Evolutionary conservation across 805 yeast species (phyloP).

Genomic region (Metschnikowia proteae): DNA sequence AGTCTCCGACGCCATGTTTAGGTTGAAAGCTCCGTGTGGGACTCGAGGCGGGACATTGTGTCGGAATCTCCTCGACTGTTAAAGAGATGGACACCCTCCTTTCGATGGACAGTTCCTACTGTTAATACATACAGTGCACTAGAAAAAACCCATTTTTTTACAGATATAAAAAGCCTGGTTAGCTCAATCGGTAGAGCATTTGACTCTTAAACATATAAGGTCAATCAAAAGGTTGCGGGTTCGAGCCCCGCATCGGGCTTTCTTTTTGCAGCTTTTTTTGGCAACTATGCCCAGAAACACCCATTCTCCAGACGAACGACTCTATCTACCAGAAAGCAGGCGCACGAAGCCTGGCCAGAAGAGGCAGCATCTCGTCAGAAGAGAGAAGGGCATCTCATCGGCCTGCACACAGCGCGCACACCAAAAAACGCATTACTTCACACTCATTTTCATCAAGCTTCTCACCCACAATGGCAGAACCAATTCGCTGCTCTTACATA

Average conservation of each 20-base stretch:
- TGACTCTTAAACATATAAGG: constrained; percentile 20
- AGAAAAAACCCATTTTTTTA: not conserved
- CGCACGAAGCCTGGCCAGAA: no score
- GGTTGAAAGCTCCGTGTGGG: no score
- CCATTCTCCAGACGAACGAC: no score
- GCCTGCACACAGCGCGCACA: constrained; percentile 11
- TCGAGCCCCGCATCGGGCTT: constrained; percentile 24
- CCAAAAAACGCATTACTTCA: not conserved
- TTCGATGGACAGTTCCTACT: no score
- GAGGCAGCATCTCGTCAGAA: no score
- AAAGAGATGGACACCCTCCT: no score
- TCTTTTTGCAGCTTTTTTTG: constrained; percentile 3
- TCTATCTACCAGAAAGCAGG: no score
- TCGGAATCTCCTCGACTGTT: no score
- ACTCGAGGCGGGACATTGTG: no score
- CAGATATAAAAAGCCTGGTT: constrained; percentile 14
- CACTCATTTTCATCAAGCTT: not conserved
- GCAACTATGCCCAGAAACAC: no score
- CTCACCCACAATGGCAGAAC: constrained; percentile 14
- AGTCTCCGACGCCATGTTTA: no score
- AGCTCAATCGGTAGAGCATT: constrained; percentile 23
- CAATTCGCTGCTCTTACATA: constrained; percentile 15
- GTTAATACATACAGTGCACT: no score
- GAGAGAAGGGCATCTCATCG: constrained; percentile 14
- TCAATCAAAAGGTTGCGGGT: constrained; percentile 23